A percentile compares a stretch with the other conserved stretches of the same genome.
phyloP scores from a whole-genome alignment of 2,329 filamentous ascomycete species.

The Pestalotiopsis fici region DNA sequence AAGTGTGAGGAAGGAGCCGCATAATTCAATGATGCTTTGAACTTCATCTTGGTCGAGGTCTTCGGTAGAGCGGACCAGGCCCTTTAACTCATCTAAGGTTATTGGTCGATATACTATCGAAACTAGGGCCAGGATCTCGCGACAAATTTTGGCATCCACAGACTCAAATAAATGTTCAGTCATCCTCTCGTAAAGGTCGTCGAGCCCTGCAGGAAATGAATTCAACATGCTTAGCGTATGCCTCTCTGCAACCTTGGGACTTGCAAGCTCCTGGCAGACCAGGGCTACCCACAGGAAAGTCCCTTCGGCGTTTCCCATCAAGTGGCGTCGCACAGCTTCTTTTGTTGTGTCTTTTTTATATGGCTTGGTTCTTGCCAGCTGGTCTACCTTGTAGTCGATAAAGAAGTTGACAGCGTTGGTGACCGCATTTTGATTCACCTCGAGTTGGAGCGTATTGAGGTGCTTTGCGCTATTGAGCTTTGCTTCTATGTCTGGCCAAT shows the following conservation, averaged over 20 bases:
- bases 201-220: constrained; percentile 33
- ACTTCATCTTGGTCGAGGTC: constrained; percentile 16
- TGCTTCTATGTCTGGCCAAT: constrained; percentile 36
- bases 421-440: constrained; percentile 35
- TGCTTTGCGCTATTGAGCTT: constrained; percentile 19
- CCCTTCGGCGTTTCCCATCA: constrained; percentile 28
- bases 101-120: constrained; percentile 36
- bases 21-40: constrained; percentile 30
- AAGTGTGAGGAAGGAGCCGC: constrained; percentile 40
- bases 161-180: constrained; percentile 29
- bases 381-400: constrained; percentile 33
- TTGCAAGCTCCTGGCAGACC: constrained; percentile 32
- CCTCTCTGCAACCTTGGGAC: constrained; percentile 14
- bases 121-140: constrained; percentile 31
- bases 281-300: constrained; percentile 47
- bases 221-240: background rate
- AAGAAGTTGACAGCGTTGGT: constrained; percentile 35
- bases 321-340: background rate
- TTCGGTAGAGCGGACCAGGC: constrained; percentile 11
- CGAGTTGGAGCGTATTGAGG: constrained; percentile 31
- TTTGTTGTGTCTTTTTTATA: background rate
- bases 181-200: constrained; percentile 39
- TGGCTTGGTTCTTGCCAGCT: background rate
- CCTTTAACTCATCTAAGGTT: constrained; percentile 32
- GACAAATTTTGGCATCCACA: constrained; percentile 29